Conservation (phyloP, 2,329 filamentous ascomycete genomes). For the Celoporthe dispersa region DNA sequence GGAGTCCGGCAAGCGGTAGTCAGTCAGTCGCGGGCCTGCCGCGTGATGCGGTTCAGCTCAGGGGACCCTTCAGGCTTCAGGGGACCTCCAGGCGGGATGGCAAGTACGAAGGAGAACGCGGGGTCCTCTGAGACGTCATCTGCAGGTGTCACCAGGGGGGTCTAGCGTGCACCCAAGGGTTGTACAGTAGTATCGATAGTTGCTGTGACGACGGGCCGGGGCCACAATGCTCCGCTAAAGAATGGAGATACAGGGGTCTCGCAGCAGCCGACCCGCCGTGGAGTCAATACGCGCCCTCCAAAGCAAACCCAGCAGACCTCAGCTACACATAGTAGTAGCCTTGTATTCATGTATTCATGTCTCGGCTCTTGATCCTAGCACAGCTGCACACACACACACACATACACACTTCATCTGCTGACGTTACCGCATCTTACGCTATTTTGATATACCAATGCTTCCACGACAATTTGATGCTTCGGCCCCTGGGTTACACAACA, state of each 20-base stretch:
- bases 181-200: slow-evolving; percentile 28
- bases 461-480: not conserved
- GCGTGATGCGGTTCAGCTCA: slow-evolving; percentile 23
- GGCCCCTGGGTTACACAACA: not conserved
- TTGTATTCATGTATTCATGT: not conserved
- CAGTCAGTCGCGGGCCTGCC: slow-evolving; percentile 22
- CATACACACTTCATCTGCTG: not conserved
- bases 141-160: slow-evolving; percentile 23
- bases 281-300: slow-evolving; percentile 2
- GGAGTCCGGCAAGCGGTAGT: not conserved
- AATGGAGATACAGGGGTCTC: slow-evolving; percentile 7
- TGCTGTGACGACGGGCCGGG: slow-evolving; percentile 5
- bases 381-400: not conserved
- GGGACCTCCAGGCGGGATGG: slow-evolving; percentile 8
- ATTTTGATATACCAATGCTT: not conserved
- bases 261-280: slow-evolving; percentile 1
- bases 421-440: not conserved
- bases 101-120: slow-evolving; percentile 19
- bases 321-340: no score
- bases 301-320: not conserved
- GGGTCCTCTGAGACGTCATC: slow-evolving; percentile 25
- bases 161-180: slow-evolving; percentile 7
- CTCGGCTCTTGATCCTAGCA: slow-evolving; percentile 8
- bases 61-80: slow-evolving; percentile 4
- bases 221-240: not conserved